These are phyloP conservation scores for Plectranthus barbatus DNA, from an alignment of 257 asterid species.

Conservation along the genomic window DNA sequence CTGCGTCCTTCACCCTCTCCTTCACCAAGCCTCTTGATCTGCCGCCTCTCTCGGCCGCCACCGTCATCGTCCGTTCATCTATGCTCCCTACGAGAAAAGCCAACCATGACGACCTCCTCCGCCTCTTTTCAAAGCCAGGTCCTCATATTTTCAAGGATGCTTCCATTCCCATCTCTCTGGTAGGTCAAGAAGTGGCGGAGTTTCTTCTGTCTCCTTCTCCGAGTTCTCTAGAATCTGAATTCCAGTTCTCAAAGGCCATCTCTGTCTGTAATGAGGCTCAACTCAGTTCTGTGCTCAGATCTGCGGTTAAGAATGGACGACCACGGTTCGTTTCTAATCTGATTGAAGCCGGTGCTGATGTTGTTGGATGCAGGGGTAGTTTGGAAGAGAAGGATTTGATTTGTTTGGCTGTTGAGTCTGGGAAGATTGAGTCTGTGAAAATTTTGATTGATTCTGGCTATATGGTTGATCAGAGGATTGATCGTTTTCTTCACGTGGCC, in stretches of 20 bases:
- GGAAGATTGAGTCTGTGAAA: constrained; percentile 27
- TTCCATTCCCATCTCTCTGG: constrained; percentile 36
- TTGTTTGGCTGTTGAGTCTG: constrained; percentile 43
- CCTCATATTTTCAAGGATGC: constrained; percentile 67
- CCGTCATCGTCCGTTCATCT: constrained; percentile 43
- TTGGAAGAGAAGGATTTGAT: constrained; percentile 22
- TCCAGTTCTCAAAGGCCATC: constrained; percentile 37
- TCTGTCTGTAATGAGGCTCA: constrained; percentile 39
- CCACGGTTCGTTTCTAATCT: constrained; percentile 27
- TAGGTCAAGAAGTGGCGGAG: constrained; percentile 53
- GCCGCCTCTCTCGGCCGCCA: constrained; percentile 55
- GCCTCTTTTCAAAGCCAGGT: constrained; percentile 55
- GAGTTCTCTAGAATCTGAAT: constrained; percentile 22
- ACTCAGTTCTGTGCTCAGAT: constrained; percentile 36
- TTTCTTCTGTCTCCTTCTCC: constrained; percentile 33
- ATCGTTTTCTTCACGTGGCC: constrained; percentile 40
- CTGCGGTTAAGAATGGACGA: constrained; percentile 37
- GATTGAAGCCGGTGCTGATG: constrained; percentile 62
- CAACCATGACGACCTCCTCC: constrained; percentile 47
- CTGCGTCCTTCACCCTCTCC: constrained; percentile 34
- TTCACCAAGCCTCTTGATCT: constrained; percentile 22
- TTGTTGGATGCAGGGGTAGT: constrained; percentile 27
- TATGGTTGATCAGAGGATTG: constrained; percentile 18
- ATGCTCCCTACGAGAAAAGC: constrained; percentile 87
- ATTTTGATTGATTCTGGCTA: constrained; percentile 49